Conservation (phyloP, 352 stramenopile species). For the Globisporangium canariense region DNA sequence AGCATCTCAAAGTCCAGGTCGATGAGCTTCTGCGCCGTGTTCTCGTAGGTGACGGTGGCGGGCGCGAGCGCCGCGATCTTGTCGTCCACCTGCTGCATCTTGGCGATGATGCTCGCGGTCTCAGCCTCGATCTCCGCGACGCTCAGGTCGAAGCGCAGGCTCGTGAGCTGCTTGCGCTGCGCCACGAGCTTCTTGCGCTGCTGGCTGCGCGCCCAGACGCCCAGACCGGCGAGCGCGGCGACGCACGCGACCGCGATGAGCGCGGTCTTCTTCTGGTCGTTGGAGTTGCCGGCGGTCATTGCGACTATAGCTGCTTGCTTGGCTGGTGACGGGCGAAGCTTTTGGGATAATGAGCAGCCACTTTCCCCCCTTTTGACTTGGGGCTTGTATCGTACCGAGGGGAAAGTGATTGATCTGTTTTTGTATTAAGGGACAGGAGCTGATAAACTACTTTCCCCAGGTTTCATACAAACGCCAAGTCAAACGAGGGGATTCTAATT, state of each 20-base stretch:
- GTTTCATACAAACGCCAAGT: too few relatives aligned
- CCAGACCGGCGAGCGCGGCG: constrained; percentile 43
- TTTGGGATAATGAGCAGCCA: neutral
- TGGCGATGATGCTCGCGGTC: constrained; percentile 55
- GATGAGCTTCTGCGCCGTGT: constrained; percentile 72
- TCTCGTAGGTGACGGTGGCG: constrained; percentile 50
- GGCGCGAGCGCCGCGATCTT: constrained; percentile 47
- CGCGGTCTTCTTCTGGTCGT: constrained; percentile 55
- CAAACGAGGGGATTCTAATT: too few relatives aligned
- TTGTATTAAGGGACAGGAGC: too few relatives aligned
- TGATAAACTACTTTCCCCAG: too few relatives aligned
- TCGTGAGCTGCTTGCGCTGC: constrained; percentile 53
- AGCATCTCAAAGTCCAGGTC: constrained; percentile 86
- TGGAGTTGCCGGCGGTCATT: constrained; percentile 13
- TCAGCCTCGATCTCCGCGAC: constrained; percentile 69
- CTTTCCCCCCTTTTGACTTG: too few relatives aligned
- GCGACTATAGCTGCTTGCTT: neutral
- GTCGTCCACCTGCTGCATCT: constrained; percentile 77
- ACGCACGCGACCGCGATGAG: constrained; percentile 50
- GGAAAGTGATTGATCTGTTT: too few relatives aligned
- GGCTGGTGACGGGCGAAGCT: neutral
- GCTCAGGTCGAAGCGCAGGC: constrained; percentile 72
- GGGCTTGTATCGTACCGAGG: too few relatives aligned
- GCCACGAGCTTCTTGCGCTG: constrained; percentile 37
- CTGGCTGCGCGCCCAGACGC: constrained; percentile 44